Evolutionary conservation across 208 protist species (phyloP), one percentile per base, ranked within the genome.

Genomic region (Acanthamoeba healyi): DNA sequence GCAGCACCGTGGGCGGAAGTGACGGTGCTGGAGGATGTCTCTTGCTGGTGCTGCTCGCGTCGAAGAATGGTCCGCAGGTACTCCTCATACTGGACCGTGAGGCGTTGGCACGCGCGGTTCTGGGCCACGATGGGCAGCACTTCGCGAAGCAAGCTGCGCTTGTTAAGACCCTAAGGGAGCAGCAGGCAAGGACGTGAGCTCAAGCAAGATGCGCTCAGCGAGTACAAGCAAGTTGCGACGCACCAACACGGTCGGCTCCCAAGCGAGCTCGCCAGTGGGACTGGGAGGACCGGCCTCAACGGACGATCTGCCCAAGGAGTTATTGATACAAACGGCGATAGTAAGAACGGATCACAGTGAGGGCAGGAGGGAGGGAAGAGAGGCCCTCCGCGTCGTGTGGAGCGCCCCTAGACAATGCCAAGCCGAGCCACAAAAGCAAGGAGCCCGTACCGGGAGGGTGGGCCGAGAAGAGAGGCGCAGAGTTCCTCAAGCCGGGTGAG

Each of bases 61-160:
- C 36, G 51, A 2, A 4, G 0, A 34, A 89, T 89, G 51, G 29
- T 15, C 5, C 56, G 46, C 82, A 89, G 82, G 40, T 89, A 89
- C 49, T 89, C 82, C 38, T 58, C n/a, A 34, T 70, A 89, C 34
- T 89, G 51, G n/a, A 89, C 34, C 32, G 34, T 46, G 34, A 89
- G 82, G 17, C 82, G 82, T 46, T 89, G 82, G 36, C 82, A 89
- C 42, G 82, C 82, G 32, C 82, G 82, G 82, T 89, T 89, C 49
- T 89, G 82, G 17, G 82, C 82, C 46, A 89, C 56, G 26, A 89
- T 54, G 34, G 82, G 82, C 49, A 89, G 26, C 82, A 89, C 34
- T n/a, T 89, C 46, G 14, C 82, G 82, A 5, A 89, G 56, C 82
- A 89, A n/a, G 19, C n/a, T 6, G 7, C 82, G 40, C 82, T 89